Conservation (phyloP, 495 filamentous ascomycete species). For the Aspergillus ostianus region DNA sequence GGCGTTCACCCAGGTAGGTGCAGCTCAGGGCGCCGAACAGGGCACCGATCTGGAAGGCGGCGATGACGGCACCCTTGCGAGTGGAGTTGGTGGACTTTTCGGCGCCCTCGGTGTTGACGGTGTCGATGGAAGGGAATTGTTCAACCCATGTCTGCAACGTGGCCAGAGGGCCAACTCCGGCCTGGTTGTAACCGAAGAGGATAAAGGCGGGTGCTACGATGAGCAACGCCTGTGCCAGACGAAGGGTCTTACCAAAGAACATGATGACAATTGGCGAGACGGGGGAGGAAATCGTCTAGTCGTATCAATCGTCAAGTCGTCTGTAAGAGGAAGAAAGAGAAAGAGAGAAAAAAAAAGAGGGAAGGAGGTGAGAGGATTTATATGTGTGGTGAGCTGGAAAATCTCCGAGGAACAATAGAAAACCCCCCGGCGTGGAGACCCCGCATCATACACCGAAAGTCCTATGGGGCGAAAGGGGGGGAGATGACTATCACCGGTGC, state of each 20-base stretch:
- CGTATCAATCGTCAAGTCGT: background rate
- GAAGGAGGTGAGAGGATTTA: background rate
- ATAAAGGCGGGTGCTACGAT: constrained; percentile 40
- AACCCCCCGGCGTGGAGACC: constrained; percentile 8
- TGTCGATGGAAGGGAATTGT: constrained; percentile 34
- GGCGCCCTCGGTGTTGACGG: constrained; percentile 29
- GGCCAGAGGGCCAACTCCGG: constrained; percentile 26
- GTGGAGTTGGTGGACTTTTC: constrained; percentile 29
- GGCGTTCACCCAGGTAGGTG: constrained; percentile 41
- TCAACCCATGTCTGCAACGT: constrained; percentile 30
- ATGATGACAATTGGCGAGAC: background rate
- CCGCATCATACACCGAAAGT: constrained; percentile 8
- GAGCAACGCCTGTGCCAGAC: constrained; percentile 29
- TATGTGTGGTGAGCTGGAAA: background rate
- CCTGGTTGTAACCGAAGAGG: constrained; percentile 37
- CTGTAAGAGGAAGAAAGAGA: background rate
- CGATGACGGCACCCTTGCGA: constrained; percentile 39
- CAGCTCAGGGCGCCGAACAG: constrained; percentile 41
- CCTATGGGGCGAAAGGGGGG: background rate
- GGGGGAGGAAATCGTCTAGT: background rate
- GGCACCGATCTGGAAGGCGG: constrained; percentile 43
- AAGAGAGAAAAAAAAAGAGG: background rate
- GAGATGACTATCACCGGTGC: background rate
- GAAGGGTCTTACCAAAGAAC: constrained; percentile 14
- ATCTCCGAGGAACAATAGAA: background rate